Percentiles rank a stretch among this genome's conserved stretches.
Evolutionary conservation across 176 grass and related monocot genomes (phyloP).

Genomic region (Poa annua): DNA sequence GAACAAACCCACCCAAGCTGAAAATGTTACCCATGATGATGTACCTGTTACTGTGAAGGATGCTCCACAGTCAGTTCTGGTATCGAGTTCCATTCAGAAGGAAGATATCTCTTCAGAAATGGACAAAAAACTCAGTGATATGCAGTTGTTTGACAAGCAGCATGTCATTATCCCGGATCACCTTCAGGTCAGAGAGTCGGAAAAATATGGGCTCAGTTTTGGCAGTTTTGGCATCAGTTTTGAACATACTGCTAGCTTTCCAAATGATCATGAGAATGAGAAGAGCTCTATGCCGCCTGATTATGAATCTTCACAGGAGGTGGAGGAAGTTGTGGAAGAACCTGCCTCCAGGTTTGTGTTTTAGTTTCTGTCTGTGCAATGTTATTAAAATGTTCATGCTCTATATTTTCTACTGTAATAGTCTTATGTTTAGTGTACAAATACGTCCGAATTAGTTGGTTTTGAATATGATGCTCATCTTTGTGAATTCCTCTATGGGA

Average conservation of each 20-base stretch:
- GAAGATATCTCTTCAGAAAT: slow-evolving; percentile 40
- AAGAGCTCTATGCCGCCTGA: slow-evolving; percentile 42
- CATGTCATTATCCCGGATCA: slow-evolving; percentile 93
- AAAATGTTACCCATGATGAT: slow-evolving; percentile 41
- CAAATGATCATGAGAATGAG: slow-evolving; percentile 51
- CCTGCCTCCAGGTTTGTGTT: slow-evolving; percentile 54
- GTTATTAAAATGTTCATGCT: neutral
- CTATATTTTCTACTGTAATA: slow-evolving; percentile 33
- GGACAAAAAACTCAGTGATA: slow-evolving; percentile 54
- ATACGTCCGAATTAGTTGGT: neutral
- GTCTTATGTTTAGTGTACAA: neutral
- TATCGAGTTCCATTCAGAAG: slow-evolving; percentile 40
- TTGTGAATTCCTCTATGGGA: neutral
- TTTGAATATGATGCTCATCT: neutral
- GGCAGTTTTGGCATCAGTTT: slow-evolving; percentile 80
- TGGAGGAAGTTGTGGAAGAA: slow-evolving; percentile 45
- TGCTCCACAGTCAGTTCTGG: slow-evolving; percentile 46
- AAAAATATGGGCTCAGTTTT: slow-evolving; percentile 82
- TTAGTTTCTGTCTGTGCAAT: slow-evolving; percentile 17
- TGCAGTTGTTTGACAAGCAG: slow-evolving; percentile 60
- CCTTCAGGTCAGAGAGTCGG: slow-evolving; percentile 84
- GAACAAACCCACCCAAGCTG: slow-evolving; percentile 52
- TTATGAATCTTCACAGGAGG: slow-evolving; percentile 51
- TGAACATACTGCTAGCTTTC: slow-evolving; percentile 43
- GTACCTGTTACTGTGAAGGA: slow-evolving; percentile 43